Percentiles rank a stretch among this genome's conserved stretches.
phyloP scores from a whole-genome alignment of 257 asterid species.

The Nicotiana noctiflora region DNA sequence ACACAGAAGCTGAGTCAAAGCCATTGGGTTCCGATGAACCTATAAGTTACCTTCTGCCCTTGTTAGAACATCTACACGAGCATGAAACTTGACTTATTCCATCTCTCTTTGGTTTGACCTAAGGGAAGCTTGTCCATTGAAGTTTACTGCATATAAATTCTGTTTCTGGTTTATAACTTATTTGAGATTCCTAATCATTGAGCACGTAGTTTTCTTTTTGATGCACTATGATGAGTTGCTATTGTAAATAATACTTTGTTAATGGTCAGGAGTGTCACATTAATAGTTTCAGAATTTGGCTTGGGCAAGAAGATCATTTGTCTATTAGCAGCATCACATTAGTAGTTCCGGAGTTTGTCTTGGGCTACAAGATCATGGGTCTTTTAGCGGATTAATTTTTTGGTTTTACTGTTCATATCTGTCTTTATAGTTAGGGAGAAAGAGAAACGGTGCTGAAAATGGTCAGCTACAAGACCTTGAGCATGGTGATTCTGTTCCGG shows the following conservation, averaged over 20 bases:
- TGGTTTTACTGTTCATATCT: background rate
- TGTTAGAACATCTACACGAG: background rate
- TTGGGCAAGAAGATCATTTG: background rate
- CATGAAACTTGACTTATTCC: background rate
- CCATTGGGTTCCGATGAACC: too few relatives aligned
- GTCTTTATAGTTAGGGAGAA: slow-evolving; percentile 40
- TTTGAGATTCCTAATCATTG: background rate
- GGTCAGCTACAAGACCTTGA: slow-evolving; percentile 61
- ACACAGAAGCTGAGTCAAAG: too few relatives aligned
- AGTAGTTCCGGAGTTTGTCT: background rate
- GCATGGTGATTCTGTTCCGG: slow-evolving; percentile 62
- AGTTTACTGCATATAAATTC: background rate
- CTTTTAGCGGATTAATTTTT: background rate
- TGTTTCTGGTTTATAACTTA: background rate
- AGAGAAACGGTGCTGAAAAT: slow-evolving; percentile 31
- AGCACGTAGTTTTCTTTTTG: background rate
- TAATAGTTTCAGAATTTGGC: background rate
- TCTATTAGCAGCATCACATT: background rate
- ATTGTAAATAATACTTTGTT: background rate
- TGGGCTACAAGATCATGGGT: background rate
- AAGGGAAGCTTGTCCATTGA: background rate
- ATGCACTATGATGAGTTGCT: background rate
- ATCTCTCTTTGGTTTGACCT: background rate
- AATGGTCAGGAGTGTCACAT: background rate
- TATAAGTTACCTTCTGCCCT: too few relatives aligned